Conservation (phyloP, 768 basidiomycete genomes). For the Phylloporus sp. region DNA sequence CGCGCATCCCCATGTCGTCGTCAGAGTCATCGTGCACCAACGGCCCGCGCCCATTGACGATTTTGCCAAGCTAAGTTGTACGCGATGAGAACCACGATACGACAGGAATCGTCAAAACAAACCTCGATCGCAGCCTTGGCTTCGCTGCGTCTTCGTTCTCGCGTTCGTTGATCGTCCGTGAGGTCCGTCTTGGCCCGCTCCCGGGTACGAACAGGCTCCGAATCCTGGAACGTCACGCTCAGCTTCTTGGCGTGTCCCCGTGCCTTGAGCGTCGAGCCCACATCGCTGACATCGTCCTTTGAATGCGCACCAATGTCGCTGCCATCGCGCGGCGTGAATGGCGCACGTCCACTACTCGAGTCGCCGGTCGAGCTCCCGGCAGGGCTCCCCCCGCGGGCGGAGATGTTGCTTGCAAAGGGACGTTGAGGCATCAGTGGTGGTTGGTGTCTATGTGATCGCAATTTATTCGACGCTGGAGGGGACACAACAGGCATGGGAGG, state of each 20-base stretch:
- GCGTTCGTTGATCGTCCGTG: conserved; percentile 51
- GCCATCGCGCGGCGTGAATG: conserved; percentile 74
- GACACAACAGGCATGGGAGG: conserved; percentile 9
- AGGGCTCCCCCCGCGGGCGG: conserved; percentile 54
- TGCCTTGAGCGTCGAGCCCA: conserved; percentile 26
- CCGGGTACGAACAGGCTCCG: conserved; percentile 29
- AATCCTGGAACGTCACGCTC: conserved; percentile 70
- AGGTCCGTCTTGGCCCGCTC: conserved; percentile 29
- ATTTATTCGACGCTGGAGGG: conserved; percentile 11
- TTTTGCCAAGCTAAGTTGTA: conserved; percentile 67
- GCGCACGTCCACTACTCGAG: conserved; percentile 71
- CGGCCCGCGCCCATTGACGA: conserved; percentile 74
- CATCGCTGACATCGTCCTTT: conserved; percentile 20
- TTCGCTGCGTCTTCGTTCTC: conserved; percentile 71
- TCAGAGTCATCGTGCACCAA: conserved; percentile 46
- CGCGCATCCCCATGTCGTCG: conserved; percentile 32
- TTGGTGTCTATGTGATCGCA: conserved; percentile 24
- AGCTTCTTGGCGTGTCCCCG: conserved; percentile 44
- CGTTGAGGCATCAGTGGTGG: conserved; percentile 34
- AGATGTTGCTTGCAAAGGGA: conserved; percentile 49
- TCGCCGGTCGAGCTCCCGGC: conserved; percentile 77
- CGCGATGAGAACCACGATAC: not conserved
- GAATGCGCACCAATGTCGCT: conserved; percentile 46
- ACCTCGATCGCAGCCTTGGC: conserved; percentile 90
- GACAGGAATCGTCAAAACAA: conserved; percentile 8